phyloP scores from a whole-genome alignment of 768 basidiomycete genomes.

The Phaeotremella skinneri region DNA sequence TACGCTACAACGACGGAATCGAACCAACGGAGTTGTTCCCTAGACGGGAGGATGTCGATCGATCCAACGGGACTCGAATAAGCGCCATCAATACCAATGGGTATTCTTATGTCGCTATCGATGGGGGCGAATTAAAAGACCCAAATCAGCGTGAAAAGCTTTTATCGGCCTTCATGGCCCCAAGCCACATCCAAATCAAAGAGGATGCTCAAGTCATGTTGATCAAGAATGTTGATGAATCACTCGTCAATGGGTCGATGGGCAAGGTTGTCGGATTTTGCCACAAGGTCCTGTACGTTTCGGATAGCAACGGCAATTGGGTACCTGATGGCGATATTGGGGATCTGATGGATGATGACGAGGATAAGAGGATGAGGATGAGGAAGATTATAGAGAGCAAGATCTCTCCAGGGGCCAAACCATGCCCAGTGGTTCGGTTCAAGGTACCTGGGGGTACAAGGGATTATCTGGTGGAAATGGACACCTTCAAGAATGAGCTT shows the following conservation, averaged over 20 bases:
- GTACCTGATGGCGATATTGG: conserved; percentile 46
- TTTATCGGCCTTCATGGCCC: conserved; percentile 89
- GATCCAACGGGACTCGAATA: conserved; percentile 73
- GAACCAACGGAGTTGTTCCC: conserved; percentile 95
- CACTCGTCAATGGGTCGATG: conserved; percentile 90
- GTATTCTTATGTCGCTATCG: conserved; percentile 60
- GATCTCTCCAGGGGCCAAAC: conserved; percentile 33
- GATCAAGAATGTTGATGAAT: conserved; percentile 88
- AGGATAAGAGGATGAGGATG: conserved; percentile 49
- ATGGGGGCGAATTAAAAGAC: conserved; percentile 64
- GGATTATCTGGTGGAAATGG: conserved; percentile 63
- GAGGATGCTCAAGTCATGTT: conserved; percentile 90
- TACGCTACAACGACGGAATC: conserved; percentile 74
- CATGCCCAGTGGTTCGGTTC: conserved; percentile 77
- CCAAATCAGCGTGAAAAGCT: conserved; percentile 69
- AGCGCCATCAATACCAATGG: conserved; percentile 59
- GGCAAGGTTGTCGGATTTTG: conserved; percentile 75
- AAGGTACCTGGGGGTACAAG: conserved; percentile 57
- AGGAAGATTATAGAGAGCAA: conserved; percentile 36
- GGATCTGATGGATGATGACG: conserved; percentile 50
- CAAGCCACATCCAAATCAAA: conserved; percentile 65
- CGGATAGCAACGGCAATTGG: conserved; percentile 49
- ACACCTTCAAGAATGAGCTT: conserved; percentile 80
- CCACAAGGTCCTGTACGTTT: conserved; percentile 38
- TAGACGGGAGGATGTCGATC: conserved; percentile 84